Base-by-base conservation (phyloP, 768 basidiomycete species). In the Hydnomerulius pinastri region DNA sequence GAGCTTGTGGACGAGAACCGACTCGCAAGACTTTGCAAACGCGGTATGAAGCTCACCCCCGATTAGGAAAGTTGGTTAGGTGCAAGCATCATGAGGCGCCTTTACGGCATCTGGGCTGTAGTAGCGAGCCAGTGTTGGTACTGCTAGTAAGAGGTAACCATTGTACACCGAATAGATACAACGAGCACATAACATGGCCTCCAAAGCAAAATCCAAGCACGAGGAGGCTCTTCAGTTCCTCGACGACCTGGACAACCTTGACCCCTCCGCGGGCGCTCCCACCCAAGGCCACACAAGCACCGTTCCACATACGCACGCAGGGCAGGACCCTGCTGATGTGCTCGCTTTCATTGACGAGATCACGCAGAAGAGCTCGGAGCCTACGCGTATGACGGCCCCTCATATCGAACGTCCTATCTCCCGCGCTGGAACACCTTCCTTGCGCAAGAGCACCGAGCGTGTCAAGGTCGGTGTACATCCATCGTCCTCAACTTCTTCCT, bases 291-390 rank as follows among this genome's bases (percentile, higher is more conserved):
- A 61, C 53, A 53, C 29, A 6, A 45, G 46, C 43, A 49, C 50
- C 39, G 62, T 49, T 57, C 21, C 62, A 6, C 40, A 55, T 5
- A 52, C 49, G 35, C 62, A 64, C 40, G 50, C 67, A 37, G 58
- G 61, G 47, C 75, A 73, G 27, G 88, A 94, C 58, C 81, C 81
- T 50, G 83, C 86, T 3, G 90, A 92, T 54, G 93, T 90, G 21
- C 82, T 95, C 23, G 93, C 92, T 13, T 96, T 95, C 75, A 82
- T 97, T 35, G 91, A 97, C 67, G 92, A 97, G 71, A 92, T 96
- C 56, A 93, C 90, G 0, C 90, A 91, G 80, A 95, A 92, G 71
- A 88, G 86, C 68, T 78, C 86, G 6, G 90, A 89, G 56, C 86
- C 89, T 11, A 82, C 85, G 17, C 83, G 86, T 23, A 61, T 80